Conservation (phyloP, 495 filamentous ascomycete genomes). For the Chaetomium cochliodes region DNA sequence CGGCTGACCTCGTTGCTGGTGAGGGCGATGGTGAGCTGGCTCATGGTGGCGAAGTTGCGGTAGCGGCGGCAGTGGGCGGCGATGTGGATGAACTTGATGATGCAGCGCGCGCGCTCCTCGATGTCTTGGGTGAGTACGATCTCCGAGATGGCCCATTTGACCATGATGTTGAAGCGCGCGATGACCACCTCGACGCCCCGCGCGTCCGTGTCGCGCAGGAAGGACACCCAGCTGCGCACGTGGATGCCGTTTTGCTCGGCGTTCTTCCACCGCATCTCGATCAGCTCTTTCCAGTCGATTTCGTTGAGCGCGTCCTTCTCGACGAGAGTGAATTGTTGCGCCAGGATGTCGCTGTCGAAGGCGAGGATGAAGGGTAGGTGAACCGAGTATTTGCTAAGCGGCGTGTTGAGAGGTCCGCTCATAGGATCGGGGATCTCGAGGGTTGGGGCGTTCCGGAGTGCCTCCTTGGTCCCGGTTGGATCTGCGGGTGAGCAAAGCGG, state of each 20-base stretch:
- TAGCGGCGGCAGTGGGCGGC: slow-evolving; percentile 79
- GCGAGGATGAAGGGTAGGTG: slow-evolving; percentile 92
- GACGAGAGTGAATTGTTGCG: slow-evolving; percentile 91
- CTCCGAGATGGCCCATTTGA: slow-evolving; percentile 95
- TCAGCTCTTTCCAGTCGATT: slow-evolving; percentile 95
- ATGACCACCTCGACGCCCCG: slow-evolving; percentile 94
- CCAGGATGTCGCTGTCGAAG: slow-evolving; percentile 84
- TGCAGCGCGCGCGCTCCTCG: slow-evolving; percentile 76
- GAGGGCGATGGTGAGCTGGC: slow-evolving; percentile 88
- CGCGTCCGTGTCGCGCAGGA: slow-evolving; percentile 74
- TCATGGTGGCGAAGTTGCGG: slow-evolving; percentile 95
- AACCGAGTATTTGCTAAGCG: slow-evolving; percentile 37
- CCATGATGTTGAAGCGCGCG: slow-evolving; percentile 94
- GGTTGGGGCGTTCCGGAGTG: slow-evolving; percentile 39
- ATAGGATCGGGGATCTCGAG: slow-evolving; percentile 35
- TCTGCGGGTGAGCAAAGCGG: slow-evolving; percentile 35
- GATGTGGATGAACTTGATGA: slow-evolving; percentile 91
- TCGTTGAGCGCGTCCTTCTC: slow-evolving; percentile 96
- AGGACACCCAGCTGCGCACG: slow-evolving; percentile 85
- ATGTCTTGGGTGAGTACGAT: slow-evolving; percentile 79
- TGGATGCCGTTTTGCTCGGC: slow-evolving; percentile 58
- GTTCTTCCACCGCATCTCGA: slow-evolving; percentile 88
- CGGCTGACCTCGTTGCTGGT: slow-evolving; percentile 77
- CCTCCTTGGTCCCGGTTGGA: slow-evolving; percentile 42
- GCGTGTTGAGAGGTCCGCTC: slow-evolving; percentile 7